Percentiles rank a stretch among this genome's conserved stretches.
These are phyloP conservation scores for Chlamydomonas reinhardtii DNA, from an alignment of 163 green algal genomes.

Conservation along the genomic window DNA sequence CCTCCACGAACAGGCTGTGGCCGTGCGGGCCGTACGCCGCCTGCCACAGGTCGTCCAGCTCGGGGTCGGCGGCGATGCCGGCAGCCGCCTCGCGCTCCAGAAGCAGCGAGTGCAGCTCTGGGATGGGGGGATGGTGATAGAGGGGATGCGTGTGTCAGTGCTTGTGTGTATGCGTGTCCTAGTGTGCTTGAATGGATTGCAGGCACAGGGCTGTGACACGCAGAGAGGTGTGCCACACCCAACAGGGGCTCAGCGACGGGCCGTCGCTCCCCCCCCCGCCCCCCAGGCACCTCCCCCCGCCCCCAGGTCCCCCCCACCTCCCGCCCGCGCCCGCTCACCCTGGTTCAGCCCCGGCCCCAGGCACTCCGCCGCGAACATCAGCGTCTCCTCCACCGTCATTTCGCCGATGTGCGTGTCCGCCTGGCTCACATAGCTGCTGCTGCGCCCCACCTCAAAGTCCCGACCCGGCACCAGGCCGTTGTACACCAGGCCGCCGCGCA, in stretches of 20 bases:
- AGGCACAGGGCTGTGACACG: no score
- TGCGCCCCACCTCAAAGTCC: slow-evolving; percentile 55
- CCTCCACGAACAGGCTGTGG: slow-evolving; percentile 28
- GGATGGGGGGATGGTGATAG: no score
- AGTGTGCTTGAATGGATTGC: no score
- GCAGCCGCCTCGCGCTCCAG: slow-evolving; percentile 47
- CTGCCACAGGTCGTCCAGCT: slow-evolving; percentile 73
- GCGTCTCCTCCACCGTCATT: slow-evolving; percentile 90
- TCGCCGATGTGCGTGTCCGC: slow-evolving; percentile 81
- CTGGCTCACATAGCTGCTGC: slow-evolving; percentile 75
- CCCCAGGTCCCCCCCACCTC: neutral
- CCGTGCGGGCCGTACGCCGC: slow-evolving; percentile 38
- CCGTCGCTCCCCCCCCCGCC: neutral
- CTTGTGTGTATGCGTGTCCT: neutral
- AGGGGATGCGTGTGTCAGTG: neutral
- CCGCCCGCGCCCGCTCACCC: neutral
- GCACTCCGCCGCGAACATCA: slow-evolving; percentile 80
- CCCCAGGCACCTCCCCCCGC: no score
- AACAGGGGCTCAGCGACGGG: no score
- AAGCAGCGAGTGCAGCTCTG: slow-evolving; percentile 54
- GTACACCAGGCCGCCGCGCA: slow-evolving; percentile 29
- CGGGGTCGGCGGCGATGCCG: slow-evolving; percentile 56
- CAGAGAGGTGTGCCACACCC: no score
- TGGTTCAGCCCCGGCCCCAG: slow-evolving; percentile 64
- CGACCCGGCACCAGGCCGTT: slow-evolving; percentile 24